A percentile compares a stretch with the other conserved stretches of the same genome.
These are phyloP conservation scores for Hemileia vastatrix DNA, from an alignment of 1,284 basidiomycete species.

Conservation along the genomic window DNA sequence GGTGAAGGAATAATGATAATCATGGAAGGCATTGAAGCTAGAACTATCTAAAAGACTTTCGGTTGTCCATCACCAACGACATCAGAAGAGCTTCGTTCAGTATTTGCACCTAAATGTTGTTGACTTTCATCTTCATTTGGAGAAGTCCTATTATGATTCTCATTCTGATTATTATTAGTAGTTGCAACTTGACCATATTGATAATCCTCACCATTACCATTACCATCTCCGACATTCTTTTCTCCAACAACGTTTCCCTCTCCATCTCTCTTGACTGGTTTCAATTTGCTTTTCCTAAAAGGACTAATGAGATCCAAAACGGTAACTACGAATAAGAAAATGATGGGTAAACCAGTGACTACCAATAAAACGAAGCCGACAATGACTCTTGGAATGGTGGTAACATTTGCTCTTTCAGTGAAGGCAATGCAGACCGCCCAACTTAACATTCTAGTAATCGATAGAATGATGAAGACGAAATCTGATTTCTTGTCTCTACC, in stretches of 20 bases:
- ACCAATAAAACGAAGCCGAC: slow-evolving; percentile 39
- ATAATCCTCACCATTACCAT: background rate
- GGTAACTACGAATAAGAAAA: slow-evolving; percentile 37
- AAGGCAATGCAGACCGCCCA: slow-evolving; percentile 40
- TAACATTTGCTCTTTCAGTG: slow-evolving; percentile 32
- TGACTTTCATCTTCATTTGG: too few relatives aligned
- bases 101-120: too few relatives aligned
- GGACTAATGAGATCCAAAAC: slow-evolving; percentile 33
- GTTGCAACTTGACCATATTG: background rate
- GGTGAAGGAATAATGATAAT: too few relatives aligned
- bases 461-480: slow-evolving; percentile 34
- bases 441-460: slow-evolving; percentile 32
- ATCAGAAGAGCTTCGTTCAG: too few relatives aligned
- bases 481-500: slow-evolving; percentile 36
- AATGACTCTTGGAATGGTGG: slow-evolving; percentile 39
- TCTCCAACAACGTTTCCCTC: background rate
- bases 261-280: background rate
- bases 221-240: background rate
- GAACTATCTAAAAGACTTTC: too few relatives aligned
- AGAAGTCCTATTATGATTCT: too few relatives aligned
- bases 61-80: too few relatives aligned
- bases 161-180: too few relatives aligned
- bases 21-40: too few relatives aligned
- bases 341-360: slow-evolving; percentile 35
- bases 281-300: slow-evolving; percentile 10